Evolutionary conservation across 768 basidiomycete genomes (phyloP).

Genomic region (Macrolepiota dolichaula): DNA sequence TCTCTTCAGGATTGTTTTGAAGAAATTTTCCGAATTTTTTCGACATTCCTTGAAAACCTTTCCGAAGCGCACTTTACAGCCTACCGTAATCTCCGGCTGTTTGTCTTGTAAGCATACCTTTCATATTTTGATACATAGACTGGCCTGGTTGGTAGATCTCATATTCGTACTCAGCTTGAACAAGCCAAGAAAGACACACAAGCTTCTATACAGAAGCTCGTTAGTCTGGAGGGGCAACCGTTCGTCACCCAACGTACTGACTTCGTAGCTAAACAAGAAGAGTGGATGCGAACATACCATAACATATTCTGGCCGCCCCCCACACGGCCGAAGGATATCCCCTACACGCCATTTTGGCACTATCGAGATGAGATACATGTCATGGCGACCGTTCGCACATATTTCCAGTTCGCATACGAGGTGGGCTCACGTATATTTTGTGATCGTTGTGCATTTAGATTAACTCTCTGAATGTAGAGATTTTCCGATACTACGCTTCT

Average conservation of each 20-base stretch:
- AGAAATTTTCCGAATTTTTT: not conserved
- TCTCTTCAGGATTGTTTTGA: conserved; percentile 12
- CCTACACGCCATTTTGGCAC: not conserved
- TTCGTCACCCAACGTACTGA: conserved; percentile 31
- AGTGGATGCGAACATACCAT: conserved; percentile 19
- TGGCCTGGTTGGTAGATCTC: not conserved
- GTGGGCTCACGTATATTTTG: conserved; percentile 24
- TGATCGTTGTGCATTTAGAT: not conserved
- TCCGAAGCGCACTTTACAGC: conserved; percentile 8
- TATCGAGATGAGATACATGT: conserved; percentile 42
- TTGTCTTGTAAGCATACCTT: conserved; percentile 9
- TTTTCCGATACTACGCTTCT: conserved; percentile 53
- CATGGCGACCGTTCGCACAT: conserved; percentile 55
- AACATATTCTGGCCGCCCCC: not conserved
- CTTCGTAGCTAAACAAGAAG: conserved; percentile 12
- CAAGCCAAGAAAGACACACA: not conserved
- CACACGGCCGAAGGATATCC: not conserved
- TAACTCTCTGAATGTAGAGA: conserved; percentile 31
- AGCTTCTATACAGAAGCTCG: conserved; percentile 24
- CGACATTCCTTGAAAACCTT: conserved; percentile 2
- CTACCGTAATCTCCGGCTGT: conserved; percentile 3
- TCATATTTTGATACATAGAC: not conserved
- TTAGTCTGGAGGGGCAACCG: conserved; percentile 35
- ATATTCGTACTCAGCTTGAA: not conserved
- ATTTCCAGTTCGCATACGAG: conserved; percentile 54